These are phyloP conservation scores for Flagelloscypha sp. DNA, from an alignment of 768 basidiomycete species.

Conservation along the genomic window DNA sequence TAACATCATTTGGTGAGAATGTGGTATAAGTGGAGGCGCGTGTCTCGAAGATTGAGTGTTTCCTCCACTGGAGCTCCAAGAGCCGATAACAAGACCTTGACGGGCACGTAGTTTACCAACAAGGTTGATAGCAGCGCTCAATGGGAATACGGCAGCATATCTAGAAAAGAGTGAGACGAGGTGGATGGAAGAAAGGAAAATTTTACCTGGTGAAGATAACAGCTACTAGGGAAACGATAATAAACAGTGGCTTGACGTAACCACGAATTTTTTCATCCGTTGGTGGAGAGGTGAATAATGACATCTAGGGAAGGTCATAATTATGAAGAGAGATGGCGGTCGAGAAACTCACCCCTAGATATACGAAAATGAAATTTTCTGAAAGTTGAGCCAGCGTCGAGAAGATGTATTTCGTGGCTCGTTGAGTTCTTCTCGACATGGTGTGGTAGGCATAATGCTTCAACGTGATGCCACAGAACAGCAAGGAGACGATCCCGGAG, in stretches of 20 bases:
- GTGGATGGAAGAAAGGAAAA: too few species aligned
- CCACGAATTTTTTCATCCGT: conserved; percentile 66
- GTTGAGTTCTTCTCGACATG: conserved; percentile 92
- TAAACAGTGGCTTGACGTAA: conserved; percentile 94
- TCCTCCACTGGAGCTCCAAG: too few species aligned
- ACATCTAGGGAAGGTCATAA: too few species aligned
- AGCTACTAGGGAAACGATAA: conserved; percentile 82
- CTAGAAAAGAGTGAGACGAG: too few species aligned
- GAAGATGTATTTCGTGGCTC: conserved; percentile 93
- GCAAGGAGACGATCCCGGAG: conserved; percentile 94
- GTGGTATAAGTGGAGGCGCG: conserved; percentile 82
- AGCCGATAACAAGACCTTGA: too few species aligned
- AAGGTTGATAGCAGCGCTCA: conserved; percentile 91
- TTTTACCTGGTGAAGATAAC: conserved; percentile 90
- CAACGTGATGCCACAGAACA: conserved; percentile 97
- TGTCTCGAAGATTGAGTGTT: too few species aligned
- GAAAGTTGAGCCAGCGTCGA: conserved; percentile 87
- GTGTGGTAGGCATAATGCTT: conserved; percentile 99
- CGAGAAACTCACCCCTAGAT: too few species aligned
- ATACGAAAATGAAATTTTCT: conserved; percentile 99
- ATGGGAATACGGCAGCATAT: conserved; percentile 91
- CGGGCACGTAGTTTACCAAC: too few species aligned
- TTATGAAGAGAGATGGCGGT: too few species aligned
- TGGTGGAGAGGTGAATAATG: conserved; percentile 87
- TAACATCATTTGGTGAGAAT: conserved; percentile 99